Conservation (phyloP, 2,329 filamentous ascomycete species). For the Xylaria polymorpha region DNA sequence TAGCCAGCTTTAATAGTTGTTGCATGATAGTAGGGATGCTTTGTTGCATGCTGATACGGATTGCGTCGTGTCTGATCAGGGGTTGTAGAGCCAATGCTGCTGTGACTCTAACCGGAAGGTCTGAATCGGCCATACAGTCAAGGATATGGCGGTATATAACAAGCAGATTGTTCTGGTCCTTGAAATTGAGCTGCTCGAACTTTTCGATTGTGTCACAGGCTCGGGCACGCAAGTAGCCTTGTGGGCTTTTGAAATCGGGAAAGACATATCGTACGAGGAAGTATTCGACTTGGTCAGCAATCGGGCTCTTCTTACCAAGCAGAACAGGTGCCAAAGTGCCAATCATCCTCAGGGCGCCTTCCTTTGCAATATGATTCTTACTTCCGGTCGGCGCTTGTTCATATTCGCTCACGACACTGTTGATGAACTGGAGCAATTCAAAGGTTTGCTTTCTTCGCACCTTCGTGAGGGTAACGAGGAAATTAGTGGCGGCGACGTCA, state of each 20-base stretch:
- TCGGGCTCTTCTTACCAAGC: constrained; percentile 96
- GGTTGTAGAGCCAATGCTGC: constrained; percentile 94
- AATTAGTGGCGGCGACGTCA: constrained; percentile 95
- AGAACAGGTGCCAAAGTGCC: constrained; percentile 94
- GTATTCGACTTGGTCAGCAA: constrained; percentile 96
- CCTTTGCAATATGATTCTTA: constrained; percentile 95
- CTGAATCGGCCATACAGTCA: constrained; percentile 95
- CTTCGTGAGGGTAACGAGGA: constrained; percentile 94
- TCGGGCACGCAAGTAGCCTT: constrained; percentile 91
- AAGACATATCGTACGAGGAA: constrained; percentile 99
- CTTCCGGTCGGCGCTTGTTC: constrained; percentile 84
- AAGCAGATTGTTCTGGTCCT: constrained; percentile 94
- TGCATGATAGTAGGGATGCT: constrained; percentile 99
- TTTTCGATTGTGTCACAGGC: constrained; percentile 98
- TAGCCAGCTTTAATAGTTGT: constrained; percentile 94
- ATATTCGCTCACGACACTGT: constrained; percentile 93
- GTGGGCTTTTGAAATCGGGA: constrained; percentile 92
- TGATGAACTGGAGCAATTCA: constrained; percentile 93
- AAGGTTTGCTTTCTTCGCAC: constrained; percentile 95
- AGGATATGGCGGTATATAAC: constrained; percentile 97
- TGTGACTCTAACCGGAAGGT: constrained; percentile 92
- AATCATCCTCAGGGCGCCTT: constrained; percentile 96
- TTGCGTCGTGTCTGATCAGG: constrained; percentile 93
- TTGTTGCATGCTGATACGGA: constrained; percentile 94
- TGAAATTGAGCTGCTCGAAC: constrained; percentile 96